Evolutionary conservation across 306 rosid genomes (phyloP).

Genomic region (Rosa rugosa): DNA sequence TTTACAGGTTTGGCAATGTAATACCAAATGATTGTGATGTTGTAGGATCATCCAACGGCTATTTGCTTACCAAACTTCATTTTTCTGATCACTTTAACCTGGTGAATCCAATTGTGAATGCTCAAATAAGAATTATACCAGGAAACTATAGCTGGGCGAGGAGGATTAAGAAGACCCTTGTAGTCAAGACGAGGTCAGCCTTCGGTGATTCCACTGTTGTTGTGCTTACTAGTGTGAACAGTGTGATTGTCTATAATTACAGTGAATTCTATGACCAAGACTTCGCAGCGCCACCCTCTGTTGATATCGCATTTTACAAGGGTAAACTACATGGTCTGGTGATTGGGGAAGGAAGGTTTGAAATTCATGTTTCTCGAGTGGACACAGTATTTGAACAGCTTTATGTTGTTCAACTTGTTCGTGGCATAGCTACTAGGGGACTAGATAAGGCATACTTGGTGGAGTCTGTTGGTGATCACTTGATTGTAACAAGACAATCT

Average conservation of each 20-base stretch:
- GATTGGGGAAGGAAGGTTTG: not conserved
- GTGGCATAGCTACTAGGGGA: not conserved
- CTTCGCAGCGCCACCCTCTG: not conserved
- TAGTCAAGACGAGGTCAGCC: no score
- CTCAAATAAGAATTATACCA: no score
- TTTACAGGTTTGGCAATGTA: not conserved
- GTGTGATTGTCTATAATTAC: no score
- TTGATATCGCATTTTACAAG: not conserved
- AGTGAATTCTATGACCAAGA: no score
- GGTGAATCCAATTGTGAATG: no score
- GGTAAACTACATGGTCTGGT: not conserved
- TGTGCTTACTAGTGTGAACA: no score
- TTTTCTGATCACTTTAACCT: not conserved
- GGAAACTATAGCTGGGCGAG: no score
- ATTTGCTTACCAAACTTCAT: not conserved
- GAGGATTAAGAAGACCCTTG: no score
- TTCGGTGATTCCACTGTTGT: no score
- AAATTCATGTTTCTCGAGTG: not conserved
- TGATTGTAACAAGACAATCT: no score
- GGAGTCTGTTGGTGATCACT: not conserved
- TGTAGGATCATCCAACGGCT: conserved; percentile 5
- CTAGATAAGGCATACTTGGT: not conserved
- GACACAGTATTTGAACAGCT: not conserved
- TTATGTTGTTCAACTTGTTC: not conserved
- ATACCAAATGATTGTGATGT: not conserved